Conservation (phyloP, 1,139 yeast genomes). For the Sugiyamaella novakii region DNA sequence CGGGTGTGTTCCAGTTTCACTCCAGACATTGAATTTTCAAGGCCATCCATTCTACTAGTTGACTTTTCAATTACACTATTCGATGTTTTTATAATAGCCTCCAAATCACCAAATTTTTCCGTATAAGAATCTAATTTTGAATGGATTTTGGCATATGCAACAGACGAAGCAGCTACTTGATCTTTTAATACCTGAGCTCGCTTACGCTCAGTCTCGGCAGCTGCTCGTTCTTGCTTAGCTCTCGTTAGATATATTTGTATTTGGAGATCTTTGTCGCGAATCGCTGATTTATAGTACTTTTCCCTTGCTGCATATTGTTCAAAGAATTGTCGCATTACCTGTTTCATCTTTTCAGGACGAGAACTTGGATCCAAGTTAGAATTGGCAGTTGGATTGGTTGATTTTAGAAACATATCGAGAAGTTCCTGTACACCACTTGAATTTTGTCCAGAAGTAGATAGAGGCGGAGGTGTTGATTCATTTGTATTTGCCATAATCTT, state of each 20-base stretch:
- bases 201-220: constrained; percentile 20
- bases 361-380: background rate
- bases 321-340: constrained; percentile 20
- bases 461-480: background rate
- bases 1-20: background rate
- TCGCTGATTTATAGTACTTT: constrained; percentile 22
- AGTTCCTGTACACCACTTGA: constrained; percentile 7
- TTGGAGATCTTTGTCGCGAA: constrained; percentile 26
- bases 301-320: constrained; percentile 27
- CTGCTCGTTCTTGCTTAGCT: constrained; percentile 19
- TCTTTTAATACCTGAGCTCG: constrained; percentile 24
- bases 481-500: no score
- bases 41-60: background rate
- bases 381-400: background rate
- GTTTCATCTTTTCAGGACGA: constrained; percentile 1
- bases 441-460: background rate
- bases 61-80: background rate
- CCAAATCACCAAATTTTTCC: background rate
- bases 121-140: constrained; percentile 2
- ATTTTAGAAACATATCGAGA: constrained; percentile 3
- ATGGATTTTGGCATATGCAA: background rate
- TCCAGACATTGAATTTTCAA: background rate
- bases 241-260: constrained; percentile 23
- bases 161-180: constrained; percentile 22
- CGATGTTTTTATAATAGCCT: background rate